Evolutionary conservation across 768 basidiomycete genomes (phyloP), one percentile per base, ranked within the genome.

Genomic region (Lenzites betulinus): DNA sequence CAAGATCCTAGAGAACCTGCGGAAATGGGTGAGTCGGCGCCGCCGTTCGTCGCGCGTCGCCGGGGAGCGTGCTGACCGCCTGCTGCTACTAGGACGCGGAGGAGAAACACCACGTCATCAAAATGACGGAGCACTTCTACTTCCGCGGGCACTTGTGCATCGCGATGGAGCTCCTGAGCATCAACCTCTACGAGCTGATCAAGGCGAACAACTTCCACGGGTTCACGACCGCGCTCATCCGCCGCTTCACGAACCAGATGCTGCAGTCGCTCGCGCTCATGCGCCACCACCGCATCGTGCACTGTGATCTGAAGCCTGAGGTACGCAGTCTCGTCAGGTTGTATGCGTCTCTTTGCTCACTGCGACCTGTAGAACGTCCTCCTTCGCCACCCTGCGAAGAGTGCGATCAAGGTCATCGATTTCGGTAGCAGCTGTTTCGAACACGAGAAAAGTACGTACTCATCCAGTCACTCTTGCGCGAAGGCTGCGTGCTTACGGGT

Each of bases 351-450:
- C 23, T 22, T 47, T 53, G 67, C 33, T 50, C 12, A 60, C 36
- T 23, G 22, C 23, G 22, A 18, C 15, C 13, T 13, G 12, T 68
- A 98, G 95, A 99, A 99, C 66, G 92, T 99, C 42, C 79, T 98
- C 0, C 78, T 99, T 56, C 88, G 90, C 50, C 97, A 98, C 73
- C 97, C 97, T 22, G 88, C 91, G 2, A 97, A 95, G 79, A 96
- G 94, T 68, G 94, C 88, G 2, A 91, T 99, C 74, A 98, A 98
- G 72, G 95, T 98, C 58, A 98, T 99, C 65, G 97, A 99, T 74
- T 99, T 99, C 72, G 97, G 97, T 47, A 96, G 94, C 67, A 97
- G 95, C 69, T 99, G 97, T 74, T 89, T 98, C 64, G 97, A 98
- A 72, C 90, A 96, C 66, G 97, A 98, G 78, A 98, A 98, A 79